Conservation (phyloP, 2,329 filamentous ascomycete species). For the Pseudogymnoascus sp. region DNA sequence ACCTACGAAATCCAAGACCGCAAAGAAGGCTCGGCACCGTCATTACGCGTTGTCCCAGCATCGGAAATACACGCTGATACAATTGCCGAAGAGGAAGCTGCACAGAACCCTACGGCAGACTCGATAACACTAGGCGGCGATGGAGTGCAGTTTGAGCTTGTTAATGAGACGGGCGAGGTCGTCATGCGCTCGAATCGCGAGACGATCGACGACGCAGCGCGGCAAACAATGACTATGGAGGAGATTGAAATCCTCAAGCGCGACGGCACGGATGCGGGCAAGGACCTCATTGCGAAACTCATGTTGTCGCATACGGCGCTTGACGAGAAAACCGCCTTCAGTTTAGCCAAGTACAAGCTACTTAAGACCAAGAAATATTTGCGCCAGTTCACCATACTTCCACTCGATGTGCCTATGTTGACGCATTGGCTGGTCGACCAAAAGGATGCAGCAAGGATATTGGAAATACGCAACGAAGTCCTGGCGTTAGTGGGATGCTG, state of each 20-base stretch:
- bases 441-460: conserved; percentile 68
- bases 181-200: conserved; percentile 51
- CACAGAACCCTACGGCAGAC: conserved; percentile 36
- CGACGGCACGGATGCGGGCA: conserved; percentile 68
- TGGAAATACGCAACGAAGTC: conserved; percentile 82
- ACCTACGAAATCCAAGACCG: conserved; percentile 84
- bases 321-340: conserved; percentile 91
- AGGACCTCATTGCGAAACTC: conserved; percentile 87
- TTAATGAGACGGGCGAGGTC: conserved; percentile 40
- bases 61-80: conserved; percentile 79
- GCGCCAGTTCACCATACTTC: conserved; percentile 75
- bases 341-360: conserved; percentile 90
- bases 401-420: conserved; percentile 70
- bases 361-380: conserved; percentile 93
- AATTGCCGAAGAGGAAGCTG: conserved; percentile 44
- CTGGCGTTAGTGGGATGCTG: conserved; percentile 77
- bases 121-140: conserved; percentile 35
- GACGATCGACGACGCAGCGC: conserved; percentile 51
- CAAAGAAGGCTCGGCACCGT: conserved; percentile 54
- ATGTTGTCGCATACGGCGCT: conserved; percentile 81
- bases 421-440: conserved; percentile 72
- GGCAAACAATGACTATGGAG: conserved; percentile 67
- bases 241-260: conserved; percentile 67
- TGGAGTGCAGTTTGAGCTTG: conserved; percentile 39
- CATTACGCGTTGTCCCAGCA: conserved; percentile 70